phyloP scores from a whole-genome alignment of 352 stramenopile species.

The Globisporangium yorkense region DNA sequence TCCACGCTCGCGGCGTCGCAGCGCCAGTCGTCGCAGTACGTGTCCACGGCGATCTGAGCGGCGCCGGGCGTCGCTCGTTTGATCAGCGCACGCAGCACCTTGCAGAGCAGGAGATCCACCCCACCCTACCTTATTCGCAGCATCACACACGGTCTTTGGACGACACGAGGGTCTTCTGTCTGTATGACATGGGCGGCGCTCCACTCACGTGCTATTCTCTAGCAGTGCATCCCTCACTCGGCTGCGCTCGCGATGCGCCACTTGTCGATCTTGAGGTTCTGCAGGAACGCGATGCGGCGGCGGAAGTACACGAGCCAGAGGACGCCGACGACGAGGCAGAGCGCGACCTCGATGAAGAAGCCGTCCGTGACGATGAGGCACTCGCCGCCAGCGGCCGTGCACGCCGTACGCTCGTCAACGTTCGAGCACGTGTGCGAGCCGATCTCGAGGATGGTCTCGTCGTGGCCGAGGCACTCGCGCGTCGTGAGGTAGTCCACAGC shows the following conservation, averaged over 20 bases:
- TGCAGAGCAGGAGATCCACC: neutral
- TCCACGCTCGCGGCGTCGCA: conserved; percentile 18
- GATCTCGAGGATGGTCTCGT: conserved; percentile 60
- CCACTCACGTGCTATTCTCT: neutral
- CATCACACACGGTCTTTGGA: neutral
- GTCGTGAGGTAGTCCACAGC: conserved; percentile 81
- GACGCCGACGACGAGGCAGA: conserved; percentile 63
- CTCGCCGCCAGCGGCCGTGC: conserved; percentile 47
- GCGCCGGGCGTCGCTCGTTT: no score
- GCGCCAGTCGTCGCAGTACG: conserved; percentile 14
- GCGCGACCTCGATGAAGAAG: conserved; percentile 73
- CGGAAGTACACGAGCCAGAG: conserved; percentile 72
- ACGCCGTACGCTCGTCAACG: conserved; percentile 53
- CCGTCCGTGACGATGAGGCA: conserved; percentile 77
- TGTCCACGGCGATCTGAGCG: conserved; percentile 12
- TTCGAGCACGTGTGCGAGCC: conserved; percentile 78
- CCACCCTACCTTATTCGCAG: neutral
- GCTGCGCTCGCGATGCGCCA: conserved; percentile 54
- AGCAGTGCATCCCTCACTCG: conserved; percentile 17
- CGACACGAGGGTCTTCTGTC: no score
- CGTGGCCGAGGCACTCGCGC: conserved; percentile 71
- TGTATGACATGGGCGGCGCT: neutral
- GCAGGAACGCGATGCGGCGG: conserved; percentile 55
- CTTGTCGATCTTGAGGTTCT: conserved; percentile 81
- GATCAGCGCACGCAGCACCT: neutral